Evolutionary conservation across 2,329 filamentous ascomycete genomes (phyloP).

Genomic region (Penicillium sp.): DNA sequence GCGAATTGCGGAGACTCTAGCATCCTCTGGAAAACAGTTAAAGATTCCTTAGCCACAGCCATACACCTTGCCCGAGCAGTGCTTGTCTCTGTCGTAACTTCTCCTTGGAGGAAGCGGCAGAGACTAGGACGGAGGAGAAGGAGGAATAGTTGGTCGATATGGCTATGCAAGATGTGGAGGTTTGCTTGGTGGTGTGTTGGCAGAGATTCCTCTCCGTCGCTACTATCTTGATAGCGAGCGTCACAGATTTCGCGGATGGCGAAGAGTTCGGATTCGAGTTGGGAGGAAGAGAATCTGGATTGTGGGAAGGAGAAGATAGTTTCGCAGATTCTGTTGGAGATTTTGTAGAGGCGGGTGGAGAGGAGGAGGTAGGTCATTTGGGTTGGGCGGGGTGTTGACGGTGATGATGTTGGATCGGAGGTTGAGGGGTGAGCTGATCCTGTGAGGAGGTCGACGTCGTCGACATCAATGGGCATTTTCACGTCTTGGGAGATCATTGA

Average conservation of each 20-base stretch:
- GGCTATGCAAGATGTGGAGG: conserved; percentile 46
- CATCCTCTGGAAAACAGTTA: conserved; percentile 39
- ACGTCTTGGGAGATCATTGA: conserved; percentile 33
- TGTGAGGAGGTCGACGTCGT: conserved; percentile 40
- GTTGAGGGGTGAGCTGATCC: conserved; percentile 15
- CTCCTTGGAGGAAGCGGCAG: conserved; percentile 37
- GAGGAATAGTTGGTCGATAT: conserved; percentile 43
- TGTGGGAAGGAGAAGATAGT: conserved; percentile 35
- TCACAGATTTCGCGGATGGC: conserved; percentile 37
- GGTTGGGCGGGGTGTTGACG: conserved; percentile 33
- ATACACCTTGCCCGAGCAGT: conserved; percentile 37
- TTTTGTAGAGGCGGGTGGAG: conserved; percentile 41
- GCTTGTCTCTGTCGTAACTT: conserved; percentile 34
- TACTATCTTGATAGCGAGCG: conserved; percentile 34
- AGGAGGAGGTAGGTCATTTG: conserved; percentile 49
- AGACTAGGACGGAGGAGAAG: conserved; percentile 43
- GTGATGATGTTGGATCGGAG: conserved; percentile 19
- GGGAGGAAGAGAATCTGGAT: conserved; percentile 23
- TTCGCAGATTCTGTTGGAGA: conserved; percentile 42
- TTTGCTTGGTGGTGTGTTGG: conserved; percentile 43
- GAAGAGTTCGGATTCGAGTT: conserved; percentile 37
- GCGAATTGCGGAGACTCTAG: conserved; percentile 36
- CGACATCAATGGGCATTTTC: conserved; percentile 39
- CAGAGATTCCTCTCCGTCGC: conserved; percentile 26
- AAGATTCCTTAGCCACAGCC: conserved; percentile 37